Evolutionary conservation across 192 early-diverging fungal species (phyloP).

Genomic region (Coemansia sp.): DNA sequence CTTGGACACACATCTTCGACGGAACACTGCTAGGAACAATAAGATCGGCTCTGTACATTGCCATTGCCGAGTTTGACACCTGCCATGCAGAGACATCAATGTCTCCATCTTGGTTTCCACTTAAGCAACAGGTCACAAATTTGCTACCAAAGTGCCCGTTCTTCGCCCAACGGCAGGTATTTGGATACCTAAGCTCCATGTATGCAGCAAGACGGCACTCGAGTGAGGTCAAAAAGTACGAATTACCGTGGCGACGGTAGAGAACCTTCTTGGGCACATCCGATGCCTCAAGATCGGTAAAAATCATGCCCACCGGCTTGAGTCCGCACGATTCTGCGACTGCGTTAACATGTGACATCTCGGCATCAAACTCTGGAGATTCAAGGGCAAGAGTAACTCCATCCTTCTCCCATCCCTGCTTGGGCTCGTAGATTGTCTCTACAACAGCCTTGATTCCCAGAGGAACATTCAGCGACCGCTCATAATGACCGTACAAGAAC

Average conservation of each 20-base stretch:
- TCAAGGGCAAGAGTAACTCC: constrained; percentile 61
- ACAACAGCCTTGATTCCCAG: constrained; percentile 96
- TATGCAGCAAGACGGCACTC: constrained; percentile 85
- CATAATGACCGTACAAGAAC: constrained; percentile 91
- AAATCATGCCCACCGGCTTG: constrained; percentile 82
- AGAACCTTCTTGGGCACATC: constrained; percentile 75
- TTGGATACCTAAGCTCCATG: constrained; percentile 75
- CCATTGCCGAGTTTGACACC: constrained; percentile 85
- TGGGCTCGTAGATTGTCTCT: constrained; percentile 90
- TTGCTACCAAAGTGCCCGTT: constrained; percentile 84
- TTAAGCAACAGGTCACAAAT: constrained; percentile 93
- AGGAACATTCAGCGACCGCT: constrained; percentile 86
- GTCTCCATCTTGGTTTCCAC: constrained; percentile 81
- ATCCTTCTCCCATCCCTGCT: constrained; percentile 76
- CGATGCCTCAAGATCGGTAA: constrained; percentile 90
- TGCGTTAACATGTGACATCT: constrained; percentile 52
- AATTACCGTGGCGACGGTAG: constrained; percentile 85
- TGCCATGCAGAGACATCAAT: constrained; percentile 89
- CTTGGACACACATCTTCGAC: constrained; percentile 78
- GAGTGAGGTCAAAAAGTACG: constrained; percentile 90
- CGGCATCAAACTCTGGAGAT: constrained; percentile 57
- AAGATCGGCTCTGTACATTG: constrained; percentile 88
- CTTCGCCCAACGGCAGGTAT: constrained; percentile 65
- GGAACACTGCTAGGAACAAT: constrained; percentile 89
- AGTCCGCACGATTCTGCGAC: constrained; percentile 69